A percentile compares a stretch with the other conserved stretches of the same genome.
Evolutionary conservation across 139 green algal species (phyloP).

Genomic region (Nannochloris sp.): DNA sequence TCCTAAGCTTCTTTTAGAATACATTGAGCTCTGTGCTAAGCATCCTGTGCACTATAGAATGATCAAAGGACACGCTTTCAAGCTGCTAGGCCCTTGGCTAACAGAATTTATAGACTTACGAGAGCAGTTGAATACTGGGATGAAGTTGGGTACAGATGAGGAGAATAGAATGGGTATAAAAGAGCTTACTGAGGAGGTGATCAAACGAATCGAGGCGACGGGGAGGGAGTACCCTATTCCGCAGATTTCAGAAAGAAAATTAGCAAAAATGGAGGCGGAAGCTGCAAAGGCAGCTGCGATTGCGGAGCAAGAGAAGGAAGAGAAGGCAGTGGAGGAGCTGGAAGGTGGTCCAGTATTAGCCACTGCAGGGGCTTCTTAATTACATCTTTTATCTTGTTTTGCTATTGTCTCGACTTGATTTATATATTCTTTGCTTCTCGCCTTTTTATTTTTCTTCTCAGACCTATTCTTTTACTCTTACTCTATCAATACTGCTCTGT

Average conservation of each 20-base stretch:
- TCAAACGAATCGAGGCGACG: conserved; percentile 26
- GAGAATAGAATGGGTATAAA: too few relatives aligned
- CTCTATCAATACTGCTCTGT: background rate
- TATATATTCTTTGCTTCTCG: background rate
- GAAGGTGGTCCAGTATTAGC: background rate
- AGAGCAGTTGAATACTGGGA: conserved; percentile 51
- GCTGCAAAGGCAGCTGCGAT: conserved; percentile 37
- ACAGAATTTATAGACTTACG: conserved; percentile 81
- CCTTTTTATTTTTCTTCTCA: background rate
- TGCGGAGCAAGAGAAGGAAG: conserved; percentile 64
- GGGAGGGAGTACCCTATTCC: conserved; percentile 48
- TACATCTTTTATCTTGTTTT: background rate
- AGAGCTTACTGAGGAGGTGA: conserved; percentile 41
- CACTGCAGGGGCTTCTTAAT: background rate
- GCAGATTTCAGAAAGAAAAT: conserved; percentile 25
- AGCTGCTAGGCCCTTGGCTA: conserved; percentile 73
- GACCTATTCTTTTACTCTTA: background rate
- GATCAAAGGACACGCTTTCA: conserved; percentile 66
- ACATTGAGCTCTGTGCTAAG: conserved; percentile 62
- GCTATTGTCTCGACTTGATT: too few relatives aligned
- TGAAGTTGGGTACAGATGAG: background rate
- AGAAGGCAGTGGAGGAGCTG: conserved; percentile 11
- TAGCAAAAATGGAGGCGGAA: conserved; percentile 34
- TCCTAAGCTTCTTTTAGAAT: conserved; percentile 66
- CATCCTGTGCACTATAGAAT: conserved; percentile 78